Evolutionary conservation across 768 basidiomycete species (phyloP).

Genomic region (Hygrophoropsis aurantiaca): DNA sequence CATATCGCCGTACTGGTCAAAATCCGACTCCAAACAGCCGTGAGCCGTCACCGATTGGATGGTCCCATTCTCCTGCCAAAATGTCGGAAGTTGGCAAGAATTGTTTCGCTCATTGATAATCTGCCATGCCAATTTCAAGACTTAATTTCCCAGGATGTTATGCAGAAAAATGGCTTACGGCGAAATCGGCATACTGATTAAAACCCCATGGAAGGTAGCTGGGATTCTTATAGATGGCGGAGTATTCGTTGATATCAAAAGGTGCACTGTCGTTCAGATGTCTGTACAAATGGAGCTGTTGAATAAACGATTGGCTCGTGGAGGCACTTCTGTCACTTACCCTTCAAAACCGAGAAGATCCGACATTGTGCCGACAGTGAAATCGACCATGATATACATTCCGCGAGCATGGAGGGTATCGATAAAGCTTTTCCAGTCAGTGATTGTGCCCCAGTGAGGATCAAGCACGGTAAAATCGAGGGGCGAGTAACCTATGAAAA

Average conservation of each 20-base stretch:
- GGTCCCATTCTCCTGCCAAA: constrained; percentile 79
- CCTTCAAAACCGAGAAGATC: constrained; percentile 85
- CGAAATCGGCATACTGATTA: constrained; percentile 80
- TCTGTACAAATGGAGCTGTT: constrained; percentile 38
- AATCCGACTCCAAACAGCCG: constrained; percentile 82
- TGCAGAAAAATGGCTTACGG: constrained; percentile 42
- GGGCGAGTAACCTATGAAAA: constrained; percentile 77
- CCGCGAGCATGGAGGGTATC: constrained; percentile 74
- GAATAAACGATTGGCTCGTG: constrained; percentile 7
- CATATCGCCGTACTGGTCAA: constrained; percentile 96
- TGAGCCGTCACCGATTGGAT: constrained; percentile 45
- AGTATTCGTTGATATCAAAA: constrained; percentile 74
- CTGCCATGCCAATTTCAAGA: constrained; percentile 33
- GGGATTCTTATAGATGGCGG: constrained; percentile 72
- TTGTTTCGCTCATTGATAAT: constrained; percentile 68
- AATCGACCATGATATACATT: constrained; percentile 94
- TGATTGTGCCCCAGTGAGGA: constrained; percentile 87
- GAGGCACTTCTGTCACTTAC: constrained; percentile 40
- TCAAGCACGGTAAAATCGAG: constrained; percentile 89
- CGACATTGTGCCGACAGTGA: constrained; percentile 90
- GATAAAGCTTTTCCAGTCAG: constrained; percentile 78
- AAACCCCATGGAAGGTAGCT: constrained; percentile 84
- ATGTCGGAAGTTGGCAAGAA: constrained; percentile 72
- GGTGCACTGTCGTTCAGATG: constrained; percentile 75
- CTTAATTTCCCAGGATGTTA: constrained; percentile 1